Evolutionary conservation across 805 yeast species (phyloP).

Genomic region (Jamesozyma rosinii): DNA sequence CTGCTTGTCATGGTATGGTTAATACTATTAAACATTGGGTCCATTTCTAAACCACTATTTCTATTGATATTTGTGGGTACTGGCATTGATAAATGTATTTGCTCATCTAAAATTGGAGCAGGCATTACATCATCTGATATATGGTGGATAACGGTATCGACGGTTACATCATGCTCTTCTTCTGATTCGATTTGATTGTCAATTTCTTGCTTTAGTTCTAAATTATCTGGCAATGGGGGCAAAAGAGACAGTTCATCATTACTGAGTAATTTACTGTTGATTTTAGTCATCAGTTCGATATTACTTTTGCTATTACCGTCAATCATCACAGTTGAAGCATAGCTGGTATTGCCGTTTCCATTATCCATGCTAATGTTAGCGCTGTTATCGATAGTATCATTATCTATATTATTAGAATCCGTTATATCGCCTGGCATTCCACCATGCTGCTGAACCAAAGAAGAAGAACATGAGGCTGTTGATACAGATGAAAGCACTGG

Average conservation of each 20-base stretch:
- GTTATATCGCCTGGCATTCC: too few species aligned
- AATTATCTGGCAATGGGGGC: slow-evolving; percentile 6
- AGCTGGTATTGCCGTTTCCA: background rate
- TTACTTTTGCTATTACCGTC: background rate
- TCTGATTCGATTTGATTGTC: background rate
- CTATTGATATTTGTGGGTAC: background rate
- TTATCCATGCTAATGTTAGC: background rate
- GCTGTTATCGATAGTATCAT: background rate
- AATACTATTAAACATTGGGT: background rate
- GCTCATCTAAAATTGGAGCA: background rate
- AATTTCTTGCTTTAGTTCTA: slow-evolving; percentile 1
- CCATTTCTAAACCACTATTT: background rate
- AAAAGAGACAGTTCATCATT: slow-evolving; percentile 3
- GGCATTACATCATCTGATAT: too few species aligned
- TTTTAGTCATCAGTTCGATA: background rate
- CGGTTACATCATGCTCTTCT: background rate
- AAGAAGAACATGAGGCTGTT: background rate
- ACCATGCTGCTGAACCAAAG: background rate
- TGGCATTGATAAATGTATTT: background rate
- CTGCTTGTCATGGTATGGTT: background rate
- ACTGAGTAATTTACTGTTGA: slow-evolving; percentile 1
- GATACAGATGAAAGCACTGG: background rate
- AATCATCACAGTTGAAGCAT: background rate
- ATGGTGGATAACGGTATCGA: too few species aligned
- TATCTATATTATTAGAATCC: background rate